phyloP scores from a whole-genome alignment of 108 stramenopile genomes.

The Pinguiococcus pyrenoidosus region DNA sequence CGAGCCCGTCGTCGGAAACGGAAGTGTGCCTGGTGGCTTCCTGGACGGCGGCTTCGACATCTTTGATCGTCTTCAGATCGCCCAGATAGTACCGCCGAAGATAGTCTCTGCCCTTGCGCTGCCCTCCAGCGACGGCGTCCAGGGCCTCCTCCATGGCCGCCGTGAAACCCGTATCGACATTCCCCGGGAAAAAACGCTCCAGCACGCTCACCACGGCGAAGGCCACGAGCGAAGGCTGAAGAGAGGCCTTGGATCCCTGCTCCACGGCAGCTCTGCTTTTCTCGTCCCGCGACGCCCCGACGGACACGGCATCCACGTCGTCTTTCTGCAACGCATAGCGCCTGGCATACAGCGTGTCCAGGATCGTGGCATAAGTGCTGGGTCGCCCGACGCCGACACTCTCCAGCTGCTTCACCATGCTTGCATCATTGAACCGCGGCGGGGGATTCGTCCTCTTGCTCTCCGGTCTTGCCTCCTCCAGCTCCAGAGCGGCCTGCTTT shows the following conservation, averaged over 20 bases:
- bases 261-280: slow-evolving; percentile 24
- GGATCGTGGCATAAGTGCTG: slow-evolving; percentile 54
- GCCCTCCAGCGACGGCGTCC: slow-evolving; percentile 36
- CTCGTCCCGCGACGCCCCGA: not conserved
- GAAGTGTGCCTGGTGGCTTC: not conserved
- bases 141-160: slow-evolving; percentile 48
- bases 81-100: no score
- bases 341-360: slow-evolving; percentile 49
- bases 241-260: slow-evolving; percentile 22
- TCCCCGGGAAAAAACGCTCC: slow-evolving; percentile 47
- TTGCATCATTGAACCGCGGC: slow-evolving; percentile 53
- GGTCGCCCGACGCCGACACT: slow-evolving; percentile 59
- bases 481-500: slow-evolving; percentile 26
- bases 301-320: not conserved
- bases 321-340: slow-evolving; percentile 37
- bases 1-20: slow-evolving; percentile 6
- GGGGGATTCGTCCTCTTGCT: slow-evolving; percentile 42
- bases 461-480: not conserved
- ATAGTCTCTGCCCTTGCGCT: no score
- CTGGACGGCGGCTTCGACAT: not conserved
- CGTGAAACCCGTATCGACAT: slow-evolving; percentile 57
- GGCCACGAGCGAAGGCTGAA: slow-evolving; percentile 52
- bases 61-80: no score
- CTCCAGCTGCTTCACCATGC: slow-evolving; percentile 61
- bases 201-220: slow-evolving; percentile 51